Base-by-base conservation (phyloP, 208 protist genomes). In the Porcisia hertigi region DNA sequence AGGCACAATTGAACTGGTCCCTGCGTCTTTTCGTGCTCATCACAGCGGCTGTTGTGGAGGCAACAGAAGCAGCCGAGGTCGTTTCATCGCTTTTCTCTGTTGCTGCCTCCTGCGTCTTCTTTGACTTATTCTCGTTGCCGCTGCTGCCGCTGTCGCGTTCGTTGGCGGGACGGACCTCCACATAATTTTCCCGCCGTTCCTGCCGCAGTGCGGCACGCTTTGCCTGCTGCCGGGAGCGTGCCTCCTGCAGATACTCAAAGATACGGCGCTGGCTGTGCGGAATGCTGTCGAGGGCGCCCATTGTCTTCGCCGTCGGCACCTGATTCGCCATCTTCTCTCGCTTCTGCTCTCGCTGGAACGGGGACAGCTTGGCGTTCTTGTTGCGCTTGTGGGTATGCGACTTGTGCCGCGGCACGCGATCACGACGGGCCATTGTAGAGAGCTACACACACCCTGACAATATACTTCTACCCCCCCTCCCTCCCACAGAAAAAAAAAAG, bases 311-410 rank as follows among this genome's bases (percentile, higher is more conserved):
- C 0, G 83, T 92, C 14, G 92, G 92, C 16, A 88, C 82, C 71
- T 97, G 92, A 72, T 97, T 97, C 8, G 90, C 91, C 52, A 95
- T 60, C 73, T 89, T 87, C 0, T 60, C 62, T 3, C 89, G 87
- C 83, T 89, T 90, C 71, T 89, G 84, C 73, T 97, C 90, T 0
- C 89, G 88, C 77, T 97, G 92, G 60, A 93, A 97, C 7, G 92
- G 92, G 0, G 92, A 97, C 2, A 97, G 81, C 77, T 97, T 97
- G 8, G 92, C 89, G 59, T 97, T 97, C 69, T 93, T 89, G 82
- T 97, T 97, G 25, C 88, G 81, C 69, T 91, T 88, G 41, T 77
- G 75, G 12, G 74, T 76, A 75, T 90, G 86, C 74, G 86, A 90
- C 84, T 97, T 97, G 75, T 86, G 88, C 20, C 86, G 85, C 63